Evolutionary conservation across 2,329 filamentous ascomycete genomes (phyloP), one percentile per base, ranked within the genome.

Genomic region (Arachnomyces sp.): DNA sequence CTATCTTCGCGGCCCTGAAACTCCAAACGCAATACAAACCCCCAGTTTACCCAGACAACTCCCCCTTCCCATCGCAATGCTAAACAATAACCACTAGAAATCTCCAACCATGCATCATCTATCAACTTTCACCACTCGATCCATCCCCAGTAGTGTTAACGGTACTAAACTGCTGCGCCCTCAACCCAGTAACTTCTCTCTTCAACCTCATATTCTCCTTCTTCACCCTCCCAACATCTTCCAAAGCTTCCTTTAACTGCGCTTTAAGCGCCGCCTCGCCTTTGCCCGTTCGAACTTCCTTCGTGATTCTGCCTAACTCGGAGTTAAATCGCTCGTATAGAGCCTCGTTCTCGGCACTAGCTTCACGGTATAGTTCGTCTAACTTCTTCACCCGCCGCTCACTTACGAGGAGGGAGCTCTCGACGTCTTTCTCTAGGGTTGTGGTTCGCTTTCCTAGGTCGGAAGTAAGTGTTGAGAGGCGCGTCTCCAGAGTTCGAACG

Each of bases 251-350:
- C 50, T 76, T 81, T 44, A 94, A 60, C 56, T 79, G 78, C 28
- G 66, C 66, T 55, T 88, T 73, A 44, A 94, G 64, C 52, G 90
- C 85, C 52, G 88, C 84, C 52, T 85, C 84, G 8, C 85, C 86
- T 31, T 86, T 82, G 36, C 83, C 82, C 3, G 78, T 77, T 49
- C 81, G 82, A 35, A 92, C 72, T 31, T 82, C 84, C 59, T 79
- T 82, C 32, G 88, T 72, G 44, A 95, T 84, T 67, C 84, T 87
- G 51, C 78, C 82, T 35, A 96, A 67, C 64, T 95, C 90, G n/a
- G 79, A 77, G 54, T 95, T 94, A 69, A 95, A 94, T 45, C 81
- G 82, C 49, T 90, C 84, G 61, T 95, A 95, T 40, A 96, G 71
- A 20, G 90, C 76, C 64, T 95, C 89, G 53, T 95, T 96, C 68